phyloP scores from a whole-genome alignment of 1,139 yeast species.

The Blastobotrys capitulatus region DNA sequence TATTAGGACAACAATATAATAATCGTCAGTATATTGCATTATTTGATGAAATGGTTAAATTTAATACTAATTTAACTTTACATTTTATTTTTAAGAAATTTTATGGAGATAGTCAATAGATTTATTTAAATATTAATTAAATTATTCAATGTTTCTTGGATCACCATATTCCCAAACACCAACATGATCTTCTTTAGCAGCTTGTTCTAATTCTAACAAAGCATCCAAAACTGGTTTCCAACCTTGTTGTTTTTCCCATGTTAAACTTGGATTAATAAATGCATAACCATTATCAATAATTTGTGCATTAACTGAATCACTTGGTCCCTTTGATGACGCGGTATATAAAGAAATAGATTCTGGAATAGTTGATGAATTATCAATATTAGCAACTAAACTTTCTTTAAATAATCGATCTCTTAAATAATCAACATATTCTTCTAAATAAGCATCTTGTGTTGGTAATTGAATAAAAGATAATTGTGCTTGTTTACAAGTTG shows the following conservation, averaged over 20 bases:
- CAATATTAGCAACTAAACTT: conserved; percentile 52
- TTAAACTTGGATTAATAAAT: conserved; percentile 44
- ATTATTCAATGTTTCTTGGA: conserved; percentile 57
- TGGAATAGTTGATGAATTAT: conserved; percentile 32
- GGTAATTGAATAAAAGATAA: conserved; percentile 58
- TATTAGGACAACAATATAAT: conserved; percentile 58
- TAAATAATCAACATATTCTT: conserved; percentile 54
- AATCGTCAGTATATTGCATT: conserved; percentile 45
- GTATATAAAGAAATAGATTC: conserved; percentile 54
- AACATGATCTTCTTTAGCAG: conserved; percentile 49
- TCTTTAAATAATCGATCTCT: conserved; percentile 51
- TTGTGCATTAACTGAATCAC: conserved; percentile 58
- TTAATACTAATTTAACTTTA: conserved; percentile 60
- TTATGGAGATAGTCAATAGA: conserved; percentile 36
- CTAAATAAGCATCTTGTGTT: conserved; percentile 51
- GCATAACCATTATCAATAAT: conserved; percentile 64
- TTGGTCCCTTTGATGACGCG: conserved; percentile 51
- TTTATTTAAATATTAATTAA: too few relatives aligned
- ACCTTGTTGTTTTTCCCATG: conserved; percentile 36
- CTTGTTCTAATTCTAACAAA: conserved; percentile 39
- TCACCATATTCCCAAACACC: conserved; percentile 88
- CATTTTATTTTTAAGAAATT: conserved; percentile 69
- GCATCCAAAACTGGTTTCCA: conserved; percentile 26
- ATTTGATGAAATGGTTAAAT: conserved; percentile 61
- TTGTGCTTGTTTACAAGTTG: conserved; percentile 55